phyloP scores from a whole-genome alignment of 306 rosid species.

The Cercis canadensis region DNA sequence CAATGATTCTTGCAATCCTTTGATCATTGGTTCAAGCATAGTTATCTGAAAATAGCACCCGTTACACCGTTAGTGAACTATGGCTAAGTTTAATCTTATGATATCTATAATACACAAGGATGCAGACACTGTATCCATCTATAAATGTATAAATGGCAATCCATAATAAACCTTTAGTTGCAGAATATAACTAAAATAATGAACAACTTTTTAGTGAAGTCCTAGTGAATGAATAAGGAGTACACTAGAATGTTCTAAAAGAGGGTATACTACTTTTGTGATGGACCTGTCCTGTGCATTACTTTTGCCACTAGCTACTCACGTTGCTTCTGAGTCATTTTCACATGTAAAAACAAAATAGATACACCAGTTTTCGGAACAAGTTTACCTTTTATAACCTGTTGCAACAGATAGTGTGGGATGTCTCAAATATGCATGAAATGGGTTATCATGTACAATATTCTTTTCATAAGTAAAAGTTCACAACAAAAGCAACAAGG shows the following conservation, averaged over 20 bases:
- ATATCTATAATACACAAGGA: not conserved
- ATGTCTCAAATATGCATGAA: not conserved
- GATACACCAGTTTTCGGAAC: conserved; percentile 15
- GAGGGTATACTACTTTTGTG: no score
- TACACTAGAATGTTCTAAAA: no score
- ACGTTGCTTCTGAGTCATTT: not conserved
- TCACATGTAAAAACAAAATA: not conserved
- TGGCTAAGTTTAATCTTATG: conserved; percentile 2
- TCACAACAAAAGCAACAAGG: not conserved
- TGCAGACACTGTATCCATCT: not conserved
- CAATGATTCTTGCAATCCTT: conserved; percentile 90
- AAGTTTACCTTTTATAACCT: not conserved
- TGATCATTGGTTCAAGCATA: conserved; percentile 86
- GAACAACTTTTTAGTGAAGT: no score
- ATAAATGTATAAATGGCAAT: not conserved
- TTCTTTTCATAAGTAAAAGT: not conserved
- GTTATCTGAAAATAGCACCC: conserved; percentile 63
- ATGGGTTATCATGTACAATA: not conserved
- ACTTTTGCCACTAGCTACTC: not conserved
- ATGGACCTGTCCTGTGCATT: no score
- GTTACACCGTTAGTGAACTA: conserved; percentile 35
- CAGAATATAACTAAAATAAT: no score
- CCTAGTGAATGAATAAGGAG: no score
- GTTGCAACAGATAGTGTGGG: not conserved
- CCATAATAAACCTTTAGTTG: no score